Base-by-base conservation (phyloP, 306 rosid species). In the Cucurbita moschata region DNA sequence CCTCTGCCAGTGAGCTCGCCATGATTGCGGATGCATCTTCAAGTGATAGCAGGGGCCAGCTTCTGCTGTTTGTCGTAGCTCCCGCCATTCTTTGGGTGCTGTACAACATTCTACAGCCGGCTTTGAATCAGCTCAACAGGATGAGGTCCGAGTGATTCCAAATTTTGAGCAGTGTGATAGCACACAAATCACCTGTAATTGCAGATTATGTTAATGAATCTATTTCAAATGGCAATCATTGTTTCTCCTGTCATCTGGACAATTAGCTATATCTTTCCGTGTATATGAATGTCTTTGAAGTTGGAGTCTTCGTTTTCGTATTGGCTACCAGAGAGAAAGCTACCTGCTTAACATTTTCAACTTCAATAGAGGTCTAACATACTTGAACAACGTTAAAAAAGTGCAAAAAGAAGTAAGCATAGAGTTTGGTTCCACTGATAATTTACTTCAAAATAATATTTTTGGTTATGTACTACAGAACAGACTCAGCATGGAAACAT, bases 71-170 rank as follows among this genome's bases (percentile, higher is more conserved):
- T 59, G 99, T 94, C 64, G 87, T 91, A 46, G 26, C 96, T 0
- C 97, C 99, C 0, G 99, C 99, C 7, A 84, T 89, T 76, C 77
- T 66, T 16, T 94, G 99, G 97, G 99, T 94, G 49, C 85, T 91
- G 16, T 94, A 79, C 80, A 90, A 94, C 65, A 90, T 94, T 76
- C 86, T 94, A 75, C 96, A 88, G 80, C 98, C 98, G 0, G 98
- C 98, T 46, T 81, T 94, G 75, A 94, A 94, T 88, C 97, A 94
- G 82, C 39, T 93, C 78, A 88, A 87, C 87, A 84, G 78, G 78
- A 93, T 93, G 98, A 86, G 95, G 81, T 94, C 98, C 21, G 19
- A 83, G 14, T 74, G 68, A 74, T 38, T 40, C 19, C 40, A 13
- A 46, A 5, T 21, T 68, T 68, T 68, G 42, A 23, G 72, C 47